Evolutionary conservation across 164 flowering plant species (phyloP), one percentile per base, ranked within the genome.

Genomic region (Berberis vulgaris): DNA sequence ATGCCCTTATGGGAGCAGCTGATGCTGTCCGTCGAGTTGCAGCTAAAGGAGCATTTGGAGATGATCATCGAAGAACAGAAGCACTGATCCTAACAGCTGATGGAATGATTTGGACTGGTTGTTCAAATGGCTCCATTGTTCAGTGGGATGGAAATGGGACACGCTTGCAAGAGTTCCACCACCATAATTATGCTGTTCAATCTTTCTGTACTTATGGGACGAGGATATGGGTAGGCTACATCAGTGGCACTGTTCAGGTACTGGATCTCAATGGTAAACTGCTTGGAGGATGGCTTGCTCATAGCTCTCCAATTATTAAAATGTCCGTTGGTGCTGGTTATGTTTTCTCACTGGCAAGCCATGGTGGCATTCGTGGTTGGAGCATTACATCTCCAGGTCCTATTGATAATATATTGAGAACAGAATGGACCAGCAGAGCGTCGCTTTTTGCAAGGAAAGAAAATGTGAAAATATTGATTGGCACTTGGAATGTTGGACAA

Each of bases 361-460:
- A 95, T 74, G 99, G 99, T 60, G 99, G 98, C 26, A 79, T 95
- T 58, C 92, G 99, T 57, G 98, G 87, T 69, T 95, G 99, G 99
- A 81, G 64, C 62, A 62, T 86, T 50, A 56, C 77, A 4, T 95
- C 98, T 61, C 99, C 97, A 46, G 89, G 95, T 59, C 92, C 92
- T 56, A 58, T 89, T 57, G 99, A 95, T 72, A 75, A 59, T 50
- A 76, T 86, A 41, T 55, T 95, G 62, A 74, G 96, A 12, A 54
- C 89, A 60, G 97, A 87, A 71, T 67, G 91, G 76, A 79, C 95
- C 40, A 71, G 66, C 50, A 89, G 77, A 67, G 96, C 85, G 49
- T 49, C 70, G 39, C 43, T 62, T 5, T 91, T 86, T 68, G 77
- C 82, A 12, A 84, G 78, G 71, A 71, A 53, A 50, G 89, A 86